These are phyloP conservation scores for Phytophthora idaei DNA, from an alignment of 352 stramenopile genomes.

Conservation along the genomic window DNA sequence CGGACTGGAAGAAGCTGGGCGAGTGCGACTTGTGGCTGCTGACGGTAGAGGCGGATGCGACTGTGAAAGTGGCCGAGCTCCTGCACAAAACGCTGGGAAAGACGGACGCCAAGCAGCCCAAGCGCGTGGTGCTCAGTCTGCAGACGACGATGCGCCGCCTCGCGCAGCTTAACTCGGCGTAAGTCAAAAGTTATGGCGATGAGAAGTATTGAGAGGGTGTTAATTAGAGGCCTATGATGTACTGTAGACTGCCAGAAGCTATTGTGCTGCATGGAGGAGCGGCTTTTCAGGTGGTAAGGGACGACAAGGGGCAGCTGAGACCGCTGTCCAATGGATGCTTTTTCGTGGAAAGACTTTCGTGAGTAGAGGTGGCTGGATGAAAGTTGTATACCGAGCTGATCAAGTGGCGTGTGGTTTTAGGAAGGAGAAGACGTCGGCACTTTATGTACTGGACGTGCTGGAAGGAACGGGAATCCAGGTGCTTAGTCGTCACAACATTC, in stretches of 20 bases:
- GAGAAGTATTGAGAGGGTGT: neutral
- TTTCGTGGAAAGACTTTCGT: conserved; percentile 83
- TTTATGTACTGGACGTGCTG: conserved; percentile 76
- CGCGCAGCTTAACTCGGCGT: conserved; percentile 61
- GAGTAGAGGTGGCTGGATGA: conserved; percentile 22
- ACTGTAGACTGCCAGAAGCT: conserved; percentile 59
- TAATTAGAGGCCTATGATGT: neutral
- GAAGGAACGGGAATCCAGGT: conserved; percentile 77
- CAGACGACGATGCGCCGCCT: conserved; percentile 67
- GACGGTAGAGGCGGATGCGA: conserved; percentile 55
- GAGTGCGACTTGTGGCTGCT: conserved; percentile 71
- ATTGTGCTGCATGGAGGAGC: conserved; percentile 74
- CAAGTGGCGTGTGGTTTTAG: conserved; percentile 31
- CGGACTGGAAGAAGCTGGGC: conserved; percentile 41
- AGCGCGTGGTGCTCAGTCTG: conserved; percentile 66
- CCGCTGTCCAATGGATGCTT: conserved; percentile 74
- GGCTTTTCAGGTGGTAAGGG: conserved; percentile 71
- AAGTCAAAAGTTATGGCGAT: conserved; percentile 10
- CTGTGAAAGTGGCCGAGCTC: conserved; percentile 40
- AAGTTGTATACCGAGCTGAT: neutral
- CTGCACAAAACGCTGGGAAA: conserved; percentile 53
- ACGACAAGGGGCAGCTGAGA: conserved; percentile 50
- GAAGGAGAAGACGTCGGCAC: conserved; percentile 68
- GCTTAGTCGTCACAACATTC: conserved; percentile 78
- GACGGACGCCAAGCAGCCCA: conserved; percentile 36